Conservation (phyloP, 352 stramenopile genomes). For the Phytophthora nicotianae region DNA sequence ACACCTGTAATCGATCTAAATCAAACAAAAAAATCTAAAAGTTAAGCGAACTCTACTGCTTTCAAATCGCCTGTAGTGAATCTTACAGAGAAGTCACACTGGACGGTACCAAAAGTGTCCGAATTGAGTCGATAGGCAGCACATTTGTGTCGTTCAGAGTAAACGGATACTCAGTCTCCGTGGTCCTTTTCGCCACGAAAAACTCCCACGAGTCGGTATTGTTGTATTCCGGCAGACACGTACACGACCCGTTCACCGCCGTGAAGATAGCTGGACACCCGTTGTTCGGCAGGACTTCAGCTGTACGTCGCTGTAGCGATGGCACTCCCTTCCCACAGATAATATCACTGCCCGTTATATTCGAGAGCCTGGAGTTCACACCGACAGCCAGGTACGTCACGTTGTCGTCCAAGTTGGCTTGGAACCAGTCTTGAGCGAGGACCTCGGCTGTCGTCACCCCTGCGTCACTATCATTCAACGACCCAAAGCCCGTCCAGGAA, state of each 20-base stretch:
- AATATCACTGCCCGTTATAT: slow-evolving; percentile 32
- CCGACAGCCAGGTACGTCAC: slow-evolving; percentile 41
- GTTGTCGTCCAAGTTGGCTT: slow-evolving; percentile 36
- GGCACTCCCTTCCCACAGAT: slow-evolving; percentile 41
- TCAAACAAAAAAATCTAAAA: neutral
- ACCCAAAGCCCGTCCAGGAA: slow-evolving; percentile 4
- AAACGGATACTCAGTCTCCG: slow-evolving; percentile 12
- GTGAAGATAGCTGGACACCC: slow-evolving; percentile 45
- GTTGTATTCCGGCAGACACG: slow-evolving; percentile 41
- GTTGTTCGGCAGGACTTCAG: slow-evolving; percentile 31
- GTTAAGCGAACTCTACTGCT: neutral
- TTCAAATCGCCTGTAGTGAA: neutral
- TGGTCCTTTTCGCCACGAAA: slow-evolving; percentile 24
- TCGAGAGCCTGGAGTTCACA: slow-evolving; percentile 34
- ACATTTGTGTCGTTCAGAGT: slow-evolving; percentile 22
- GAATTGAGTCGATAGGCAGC: slow-evolving; percentile 40
- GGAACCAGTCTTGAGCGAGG: slow-evolving; percentile 41
- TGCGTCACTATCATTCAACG: neutral
- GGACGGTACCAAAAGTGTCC: slow-evolving; percentile 41
- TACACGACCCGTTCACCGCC: slow-evolving; percentile 47
- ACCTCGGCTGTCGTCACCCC: slow-evolving; percentile 21
- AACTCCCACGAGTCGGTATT: slow-evolving; percentile 36
- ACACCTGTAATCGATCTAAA: slow-evolving; percentile 29
- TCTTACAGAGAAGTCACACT: slow-evolving; percentile 37
- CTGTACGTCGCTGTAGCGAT: slow-evolving; percentile 38